Percentiles rank a stretch among this genome's conserved stretches.
Evolutionary conservation across 2,329 filamentous ascomycete species (phyloP).

Genomic region (Akanthomyces lecanii): DNA sequence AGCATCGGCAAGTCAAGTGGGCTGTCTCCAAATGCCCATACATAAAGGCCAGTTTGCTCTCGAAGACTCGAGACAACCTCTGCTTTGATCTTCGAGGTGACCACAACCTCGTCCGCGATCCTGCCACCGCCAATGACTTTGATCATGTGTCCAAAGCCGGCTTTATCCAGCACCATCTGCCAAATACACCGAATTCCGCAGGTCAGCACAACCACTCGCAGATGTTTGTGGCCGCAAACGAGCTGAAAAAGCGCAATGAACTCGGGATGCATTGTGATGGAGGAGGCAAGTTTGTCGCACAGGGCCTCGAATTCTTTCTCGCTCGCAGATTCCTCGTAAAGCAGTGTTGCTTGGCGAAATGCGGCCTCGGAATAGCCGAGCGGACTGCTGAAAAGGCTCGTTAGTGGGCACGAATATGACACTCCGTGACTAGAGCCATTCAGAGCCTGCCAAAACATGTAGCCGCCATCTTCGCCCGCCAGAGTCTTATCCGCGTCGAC

Average conservation of each 20-base stretch:
- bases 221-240: constrained; percentile 28
- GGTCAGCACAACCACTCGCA: constrained; percentile 49
- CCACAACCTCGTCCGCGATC: constrained; percentile 42
- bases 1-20: constrained; percentile 56
- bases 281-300: constrained; percentile 41
- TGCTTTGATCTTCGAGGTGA: constrained; percentile 49
- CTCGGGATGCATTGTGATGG: constrained; percentile 43
- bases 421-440: background rate
- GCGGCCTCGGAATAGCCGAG: constrained; percentile 49
- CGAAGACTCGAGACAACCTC: constrained; percentile 40
- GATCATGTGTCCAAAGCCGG: constrained; percentile 38
- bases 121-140: constrained; percentile 50
- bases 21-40: constrained; percentile 60
- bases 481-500: constrained; percentile 58
- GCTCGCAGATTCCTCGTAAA: constrained; percentile 45
- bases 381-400: constrained; percentile 41
- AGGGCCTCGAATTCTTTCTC: constrained; percentile 38
- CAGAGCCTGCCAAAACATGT: constrained; percentile 44
- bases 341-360: constrained; percentile 50
- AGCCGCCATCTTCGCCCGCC: constrained; percentile 44
- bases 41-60: constrained; percentile 35
- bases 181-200: constrained; percentile 51
- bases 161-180: constrained; percentile 47
- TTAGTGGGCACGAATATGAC: constrained; percentile 29
- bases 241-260: constrained; percentile 40